Evolutionary conservation across 2,329 filamentous ascomycete genomes (phyloP).

Genomic region (Nigrospora sphaerica): DNA sequence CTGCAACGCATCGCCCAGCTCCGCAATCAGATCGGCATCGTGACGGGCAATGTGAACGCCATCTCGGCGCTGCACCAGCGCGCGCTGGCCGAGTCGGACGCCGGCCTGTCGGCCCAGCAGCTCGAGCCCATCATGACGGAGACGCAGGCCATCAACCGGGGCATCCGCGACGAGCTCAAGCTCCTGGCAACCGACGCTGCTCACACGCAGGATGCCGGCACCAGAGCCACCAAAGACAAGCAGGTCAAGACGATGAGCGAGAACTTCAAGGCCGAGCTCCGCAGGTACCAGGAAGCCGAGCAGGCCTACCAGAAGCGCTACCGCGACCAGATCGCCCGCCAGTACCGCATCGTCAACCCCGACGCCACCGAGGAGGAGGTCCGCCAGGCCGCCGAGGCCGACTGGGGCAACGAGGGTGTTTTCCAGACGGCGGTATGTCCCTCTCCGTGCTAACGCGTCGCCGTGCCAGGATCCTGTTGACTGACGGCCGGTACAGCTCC

Average conservation of each 20-base stretch:
- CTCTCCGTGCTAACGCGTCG: neutral
- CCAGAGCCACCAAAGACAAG: conserved; percentile 57
- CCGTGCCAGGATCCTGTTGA: no score
- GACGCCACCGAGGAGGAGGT: conserved; percentile 71
- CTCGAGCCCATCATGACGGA: conserved; percentile 62
- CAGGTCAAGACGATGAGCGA: conserved; percentile 65
- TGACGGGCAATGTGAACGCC: conserved; percentile 59
- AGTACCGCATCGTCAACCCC: conserved; percentile 77
- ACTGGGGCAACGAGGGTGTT: conserved; percentile 73
- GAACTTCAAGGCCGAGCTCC: conserved; percentile 65
- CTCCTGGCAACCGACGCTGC: conserved; percentile 63
- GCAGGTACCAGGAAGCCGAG: conserved; percentile 66
- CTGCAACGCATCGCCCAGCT: conserved; percentile 59
- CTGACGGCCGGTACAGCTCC: conserved; percentile 47
- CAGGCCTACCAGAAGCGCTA: conserved; percentile 63
- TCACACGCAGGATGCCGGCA: conserved; percentile 51
- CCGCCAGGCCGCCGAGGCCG: conserved; percentile 57
- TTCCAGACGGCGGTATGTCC: conserved; percentile 72
- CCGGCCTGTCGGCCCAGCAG: conserved; percentile 40
- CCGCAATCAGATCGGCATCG: conserved; percentile 59
- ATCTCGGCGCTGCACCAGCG: conserved; percentile 67
- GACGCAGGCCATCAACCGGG: conserved; percentile 66
- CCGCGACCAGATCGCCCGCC: conserved; percentile 70
- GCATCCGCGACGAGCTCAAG: conserved; percentile 74
- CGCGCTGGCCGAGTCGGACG: conserved; percentile 59